Evolutionary conservation across 2,329 filamentous ascomycete species (phyloP), one percentile per base, ranked within the genome.

Genomic region (Elsinoe batatas): DNA sequence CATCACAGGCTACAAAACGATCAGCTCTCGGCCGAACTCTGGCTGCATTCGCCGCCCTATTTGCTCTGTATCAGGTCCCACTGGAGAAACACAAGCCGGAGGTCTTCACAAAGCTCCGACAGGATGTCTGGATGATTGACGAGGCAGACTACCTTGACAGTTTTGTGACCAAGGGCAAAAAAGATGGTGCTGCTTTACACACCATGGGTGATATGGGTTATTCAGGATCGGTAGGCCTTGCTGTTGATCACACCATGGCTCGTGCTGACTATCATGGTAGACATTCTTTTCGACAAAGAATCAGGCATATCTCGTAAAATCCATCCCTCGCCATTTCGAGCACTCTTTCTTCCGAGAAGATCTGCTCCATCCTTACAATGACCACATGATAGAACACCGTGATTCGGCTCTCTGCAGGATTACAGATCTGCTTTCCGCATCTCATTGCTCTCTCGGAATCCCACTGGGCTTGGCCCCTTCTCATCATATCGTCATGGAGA

Each of bases 401-500:
- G 70, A 74, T 26, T 86, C 83, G 3, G 71, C 88, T 0, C 74
- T 89, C 1, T 80, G 87, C 4, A 81, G 84, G 51, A 88, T 89
- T 62, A 85, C 81, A 20, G 84, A 89, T 65, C 81, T 88, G 57
- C 72, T 88, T 0, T 76, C 80, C 53, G 76, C 77, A 0, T 74
- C 77, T 0, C 74, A 77, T 8, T 62, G 68, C 0, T 81, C 82
- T 0, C 64, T 89, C 1, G 85, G 85, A 0, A 76, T 78, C 1
- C 62, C 82, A 0, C 61, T 87, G 0, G 77, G 82, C 3, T 69
- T 77, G 1, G 80, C 83, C 0, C 85, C 86, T 0, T 81, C 80
- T 1, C 84, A 88, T 61, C 85, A 88, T 64, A 85, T 89, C 58
- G 75, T 89, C 63, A 89, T 89, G 86, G 85, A 88, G 66, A 89